These are phyloP conservation scores for Phoma sp. DNA, from an alignment of 2,329 filamentous ascomycete species.

Conservation along the genomic window DNA sequence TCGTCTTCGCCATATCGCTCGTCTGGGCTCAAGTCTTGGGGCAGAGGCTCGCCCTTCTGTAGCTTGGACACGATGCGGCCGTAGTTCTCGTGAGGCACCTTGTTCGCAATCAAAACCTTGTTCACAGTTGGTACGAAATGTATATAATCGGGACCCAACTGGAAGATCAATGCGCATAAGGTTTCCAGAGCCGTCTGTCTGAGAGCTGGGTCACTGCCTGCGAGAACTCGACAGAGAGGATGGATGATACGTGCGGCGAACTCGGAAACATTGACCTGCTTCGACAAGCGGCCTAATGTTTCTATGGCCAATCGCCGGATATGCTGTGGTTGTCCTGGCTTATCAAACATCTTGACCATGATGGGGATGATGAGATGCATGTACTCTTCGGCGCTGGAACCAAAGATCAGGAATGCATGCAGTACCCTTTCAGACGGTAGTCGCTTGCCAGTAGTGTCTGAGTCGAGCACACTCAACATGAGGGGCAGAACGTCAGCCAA, in stretches of 20 bases:
- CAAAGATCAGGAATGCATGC: slow-evolving; percentile 95
- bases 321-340: slow-evolving; percentile 76
- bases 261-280: slow-evolving; percentile 96
- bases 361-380: slow-evolving; percentile 99
- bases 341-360: slow-evolving; percentile 93
- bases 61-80: slow-evolving; percentile 90
- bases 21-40: slow-evolving; percentile 89
- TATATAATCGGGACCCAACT: slow-evolving; percentile 91
- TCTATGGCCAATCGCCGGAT: slow-evolving; percentile 91
- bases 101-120: slow-evolving; percentile 77
- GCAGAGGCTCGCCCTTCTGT: slow-evolving; percentile 92
- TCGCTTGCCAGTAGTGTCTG: slow-evolving; percentile 77
- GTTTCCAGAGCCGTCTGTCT: slow-evolving; percentile 89
- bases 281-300: slow-evolving; percentile 89
- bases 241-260: slow-evolving; percentile 97
- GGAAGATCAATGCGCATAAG: slow-evolving; percentile 91
- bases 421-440: slow-evolving; percentile 86
- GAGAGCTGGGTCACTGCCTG: slow-evolving; percentile 72
- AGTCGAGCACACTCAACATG: slow-evolving; percentile 93
- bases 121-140: slow-evolving; percentile 94
- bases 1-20: slow-evolving; percentile 77
- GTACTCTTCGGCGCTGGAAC: slow-evolving; percentile 94
- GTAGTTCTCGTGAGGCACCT: slow-evolving; percentile 89
- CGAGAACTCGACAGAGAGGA: slow-evolving; percentile 82
- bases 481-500: slow-evolving; percentile 85